A percentile compares a stretch with the other conserved stretches of the same genome.
phyloP scores from a whole-genome alignment of 768 basidiomycete genomes.

The Cubamyces sp. region DNA sequence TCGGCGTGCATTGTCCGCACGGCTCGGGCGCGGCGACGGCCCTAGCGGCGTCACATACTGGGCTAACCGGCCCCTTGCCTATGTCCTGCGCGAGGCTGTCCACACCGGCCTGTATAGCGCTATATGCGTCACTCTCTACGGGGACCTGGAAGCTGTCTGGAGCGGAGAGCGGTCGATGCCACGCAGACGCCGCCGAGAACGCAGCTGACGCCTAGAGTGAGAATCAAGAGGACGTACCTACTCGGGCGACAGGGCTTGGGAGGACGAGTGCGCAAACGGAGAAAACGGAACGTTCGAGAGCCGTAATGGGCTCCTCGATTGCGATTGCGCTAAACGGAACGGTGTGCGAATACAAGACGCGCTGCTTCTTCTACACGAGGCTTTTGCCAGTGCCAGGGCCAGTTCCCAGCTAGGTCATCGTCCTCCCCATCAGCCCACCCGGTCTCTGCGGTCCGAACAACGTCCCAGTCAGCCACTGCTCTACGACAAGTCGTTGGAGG shows the following conservation, averaged over 20 bases:
- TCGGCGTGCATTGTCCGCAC: conserved; percentile 4
- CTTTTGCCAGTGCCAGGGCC: too few relatives aligned
- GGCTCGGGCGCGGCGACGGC: not conserved
- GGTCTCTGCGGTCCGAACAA: too few relatives aligned
- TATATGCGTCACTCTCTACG: not conserved
- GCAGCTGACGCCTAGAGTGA: not conserved
- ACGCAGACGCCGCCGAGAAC: conserved; percentile 1
- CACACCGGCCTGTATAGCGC: not conserved
- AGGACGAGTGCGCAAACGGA: not conserved
- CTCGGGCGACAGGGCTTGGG: not conserved
- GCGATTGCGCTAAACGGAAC: not conserved
- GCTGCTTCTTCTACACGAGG: too few relatives aligned
- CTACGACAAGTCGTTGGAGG: too few relatives aligned
- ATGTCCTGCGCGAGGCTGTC: not conserved
- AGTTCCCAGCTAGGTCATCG: too few relatives aligned
- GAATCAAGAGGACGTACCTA: too few relatives aligned
- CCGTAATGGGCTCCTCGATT: not conserved
- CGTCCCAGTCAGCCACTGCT: too few relatives aligned
- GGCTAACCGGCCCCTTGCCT: conserved; percentile 1
- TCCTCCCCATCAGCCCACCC: too few relatives aligned
- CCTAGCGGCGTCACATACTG: not conserved
- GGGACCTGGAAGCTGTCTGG: not conserved
- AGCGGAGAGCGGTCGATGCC: not conserved
- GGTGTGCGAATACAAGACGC: not conserved
- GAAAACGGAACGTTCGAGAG: conserved; percentile 3